These are phyloP conservation scores for Metrosideros polymorpha DNA, from an alignment of 441 rosid species.

Conservation along the genomic window DNA sequence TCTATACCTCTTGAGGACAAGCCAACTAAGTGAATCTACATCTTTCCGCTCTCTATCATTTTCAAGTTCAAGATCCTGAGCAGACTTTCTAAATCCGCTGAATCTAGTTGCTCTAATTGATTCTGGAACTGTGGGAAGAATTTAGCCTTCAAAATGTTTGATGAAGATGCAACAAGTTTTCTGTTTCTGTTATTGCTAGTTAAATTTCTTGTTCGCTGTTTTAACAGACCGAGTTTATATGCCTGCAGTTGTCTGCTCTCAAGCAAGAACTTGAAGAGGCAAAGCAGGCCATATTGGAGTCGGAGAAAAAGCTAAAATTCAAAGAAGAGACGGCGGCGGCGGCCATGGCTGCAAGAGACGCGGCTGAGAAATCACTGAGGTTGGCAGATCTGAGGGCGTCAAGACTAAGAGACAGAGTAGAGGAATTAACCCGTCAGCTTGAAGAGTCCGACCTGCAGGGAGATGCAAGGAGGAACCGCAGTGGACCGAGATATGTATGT, in stretches of 20 bases:
- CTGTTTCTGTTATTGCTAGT: not conserved
- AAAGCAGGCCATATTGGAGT: conserved; percentile 55
- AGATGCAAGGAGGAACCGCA: conserved; percentile 33
- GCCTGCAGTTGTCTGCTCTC: conserved; percentile 47
- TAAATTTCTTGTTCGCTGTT: not conserved
- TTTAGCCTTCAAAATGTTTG: not conserved
- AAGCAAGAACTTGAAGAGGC: conserved; percentile 87
- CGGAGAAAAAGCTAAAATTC: conserved; percentile 77
- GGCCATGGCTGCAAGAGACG: conserved; percentile 96
- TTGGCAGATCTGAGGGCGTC: conserved; percentile 78
- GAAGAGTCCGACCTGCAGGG: conserved; percentile 68
- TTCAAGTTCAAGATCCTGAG: not conserved
- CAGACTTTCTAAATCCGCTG: not conserved
- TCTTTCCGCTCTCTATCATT: not conserved
- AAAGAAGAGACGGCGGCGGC: conserved; percentile 93
- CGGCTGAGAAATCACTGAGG: conserved; percentile 83
- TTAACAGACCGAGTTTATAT: not conserved
- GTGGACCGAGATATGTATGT: conserved; percentile 64
- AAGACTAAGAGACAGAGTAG: conserved; percentile 78
- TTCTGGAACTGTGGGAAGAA: not conserved
- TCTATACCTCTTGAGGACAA: not conserved
- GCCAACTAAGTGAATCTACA: not conserved
- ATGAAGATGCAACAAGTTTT: not conserved
- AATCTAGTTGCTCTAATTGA: not conserved
- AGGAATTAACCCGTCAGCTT: conserved; percentile 69